A percentile compares a stretch with the other conserved stretches of the same genome.
Evolutionary conservation across 2,329 filamentous ascomycete genomes (phyloP).

Genomic region (Xylaria sp.): DNA sequence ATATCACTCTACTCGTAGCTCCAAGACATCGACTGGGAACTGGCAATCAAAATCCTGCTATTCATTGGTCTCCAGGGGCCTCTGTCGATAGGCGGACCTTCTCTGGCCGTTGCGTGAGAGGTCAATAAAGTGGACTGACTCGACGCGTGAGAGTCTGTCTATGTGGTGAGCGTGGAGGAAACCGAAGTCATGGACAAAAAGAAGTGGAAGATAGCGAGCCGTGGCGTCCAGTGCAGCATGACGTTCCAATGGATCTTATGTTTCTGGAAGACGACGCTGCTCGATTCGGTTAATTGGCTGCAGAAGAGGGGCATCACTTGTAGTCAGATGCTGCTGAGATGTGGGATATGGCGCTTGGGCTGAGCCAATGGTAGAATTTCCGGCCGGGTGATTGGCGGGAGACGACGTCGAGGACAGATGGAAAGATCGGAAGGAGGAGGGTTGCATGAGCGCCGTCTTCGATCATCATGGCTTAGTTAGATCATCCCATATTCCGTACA

Average conservation of each 20-base stretch:
- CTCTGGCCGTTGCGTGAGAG: background rate
- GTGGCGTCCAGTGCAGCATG: slow-evolving; percentile 6
- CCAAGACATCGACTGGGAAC: background rate
- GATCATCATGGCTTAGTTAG: background rate
- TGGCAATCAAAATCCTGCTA: background rate
- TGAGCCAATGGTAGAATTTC: slow-evolving; percentile 12
- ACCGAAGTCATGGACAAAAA: slow-evolving; percentile 6
- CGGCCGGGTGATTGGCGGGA: slow-evolving; percentile 7
- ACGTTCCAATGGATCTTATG: slow-evolving; percentile 15
- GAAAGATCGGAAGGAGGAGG: background rate
- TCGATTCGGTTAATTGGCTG: slow-evolving; percentile 3
- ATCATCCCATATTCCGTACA: background rate
- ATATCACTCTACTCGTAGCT: background rate
- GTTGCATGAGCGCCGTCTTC: background rate
- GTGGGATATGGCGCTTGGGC: slow-evolving; percentile 18
- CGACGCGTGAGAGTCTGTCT: slow-evolving; percentile 4
- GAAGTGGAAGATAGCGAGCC: background rate
- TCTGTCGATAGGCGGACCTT: background rate
- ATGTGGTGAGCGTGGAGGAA: background rate
- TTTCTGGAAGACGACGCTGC: slow-evolving; percentile 6
- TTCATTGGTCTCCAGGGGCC: background rate
- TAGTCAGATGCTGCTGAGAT: slow-evolving; percentile 18
- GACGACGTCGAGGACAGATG: background rate
- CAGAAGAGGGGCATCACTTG: slow-evolving; percentile 8
- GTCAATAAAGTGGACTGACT: background rate